Evolutionary conservation across 169 alveolate species (phyloP).

Genomic region (Eimeria praecox): DNA sequence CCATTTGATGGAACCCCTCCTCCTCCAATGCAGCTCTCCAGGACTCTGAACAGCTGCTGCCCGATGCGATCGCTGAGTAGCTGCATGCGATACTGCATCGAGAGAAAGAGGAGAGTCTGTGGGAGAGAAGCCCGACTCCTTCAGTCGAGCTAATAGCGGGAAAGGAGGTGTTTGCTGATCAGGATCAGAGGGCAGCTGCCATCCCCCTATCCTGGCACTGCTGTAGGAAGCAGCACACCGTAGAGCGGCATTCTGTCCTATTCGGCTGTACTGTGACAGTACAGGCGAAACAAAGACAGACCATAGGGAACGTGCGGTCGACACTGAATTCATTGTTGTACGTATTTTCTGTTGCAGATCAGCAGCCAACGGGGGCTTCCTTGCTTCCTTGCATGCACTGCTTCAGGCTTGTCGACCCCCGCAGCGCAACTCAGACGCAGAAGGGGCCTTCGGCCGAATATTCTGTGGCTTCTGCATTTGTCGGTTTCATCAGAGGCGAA

Average conservation of each 20-base stretch:
- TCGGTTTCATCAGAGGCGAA: not conserved
- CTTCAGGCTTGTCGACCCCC: not conserved
- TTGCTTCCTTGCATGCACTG: not conserved
- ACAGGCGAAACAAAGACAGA: not conserved
- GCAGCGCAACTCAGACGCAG: not conserved
- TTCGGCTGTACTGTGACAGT: not conserved
- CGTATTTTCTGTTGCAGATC: not conserved
- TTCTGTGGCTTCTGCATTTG: not conserved
- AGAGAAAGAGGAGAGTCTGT: not conserved
- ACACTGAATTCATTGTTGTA: not conserved
- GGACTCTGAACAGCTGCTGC: not conserved
- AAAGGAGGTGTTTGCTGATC: not conserved
- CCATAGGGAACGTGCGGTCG: not conserved
- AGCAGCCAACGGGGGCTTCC: not conserved
- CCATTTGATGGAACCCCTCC: not conserved
- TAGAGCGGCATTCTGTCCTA: not conserved
- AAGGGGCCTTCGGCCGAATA: not conserved
- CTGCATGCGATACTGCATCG: not conserved
- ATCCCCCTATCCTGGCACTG: not conserved
- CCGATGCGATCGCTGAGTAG: not conserved
- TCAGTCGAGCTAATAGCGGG: not conserved
- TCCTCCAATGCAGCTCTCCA: not conserved
- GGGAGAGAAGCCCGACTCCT: not conserved
- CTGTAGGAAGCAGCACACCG: not conserved
- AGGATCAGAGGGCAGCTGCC: not conserved